Base-by-base conservation (phyloP, 257 asterid genomes). In the Scutellaria galericulata region DNA sequence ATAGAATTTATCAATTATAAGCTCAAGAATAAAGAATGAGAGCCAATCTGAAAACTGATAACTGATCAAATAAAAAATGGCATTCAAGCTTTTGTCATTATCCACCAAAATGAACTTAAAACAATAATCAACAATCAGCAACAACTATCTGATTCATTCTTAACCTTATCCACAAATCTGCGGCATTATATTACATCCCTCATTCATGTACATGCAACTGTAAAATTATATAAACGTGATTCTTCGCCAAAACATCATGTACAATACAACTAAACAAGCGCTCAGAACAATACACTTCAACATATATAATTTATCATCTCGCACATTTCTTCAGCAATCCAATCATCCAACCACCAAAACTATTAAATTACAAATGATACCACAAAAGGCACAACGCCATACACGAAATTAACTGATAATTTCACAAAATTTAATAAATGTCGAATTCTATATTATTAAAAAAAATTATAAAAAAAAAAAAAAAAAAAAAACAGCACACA, bases 161-260 rank as follows among this genome's bases (percentile, higher is more conserved):
- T 13, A 72, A 31, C 64, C 72, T 61, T 51, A 60, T 67, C 78
- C 71, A 44, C 78, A 72, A 31, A 58, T 6, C 7, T 1, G 42
- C 22, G 10, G 20, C 31, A 35, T 56, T 41, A 37, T 50, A 45
- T 35, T 44, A 61, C 47, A 40, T 14, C 45, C 27, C 37, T 2
- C 37, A 31, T 31, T 31, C 37, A 31, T 31, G 4, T 31, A 31
- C 37, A 31, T 3, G 37, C 37, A 31, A 31, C 37, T 3, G 37
- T 31, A 31, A 31, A 1, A 24, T 24, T 24, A 24, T 24, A 24
- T 2, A 24, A 31, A 46, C 51, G 41, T 39, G 11, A 66, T 39
- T 69, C 8, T 66, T 55, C 42, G 46, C 66, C 76, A 31, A 55
- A 42, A 55, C 15, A 35, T 31, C 64, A 14, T 45, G 48, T 54